These are phyloP conservation scores for Irpex sp. DNA, from an alignment of 1,284 basidiomycete species.

Conservation along the genomic window DNA sequence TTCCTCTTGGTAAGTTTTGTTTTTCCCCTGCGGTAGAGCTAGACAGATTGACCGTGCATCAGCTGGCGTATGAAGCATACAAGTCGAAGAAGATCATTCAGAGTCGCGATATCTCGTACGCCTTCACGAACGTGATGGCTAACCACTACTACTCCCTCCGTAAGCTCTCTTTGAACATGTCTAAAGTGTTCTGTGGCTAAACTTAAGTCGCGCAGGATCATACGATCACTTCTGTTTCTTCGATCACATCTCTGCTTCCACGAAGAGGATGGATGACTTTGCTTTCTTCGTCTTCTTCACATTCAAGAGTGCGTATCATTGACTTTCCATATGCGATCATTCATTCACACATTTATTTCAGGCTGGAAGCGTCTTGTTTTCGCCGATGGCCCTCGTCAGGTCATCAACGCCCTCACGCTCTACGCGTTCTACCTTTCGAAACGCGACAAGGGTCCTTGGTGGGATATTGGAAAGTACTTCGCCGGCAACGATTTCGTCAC, in stretches of 20 bases:
- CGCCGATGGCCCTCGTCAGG: slow-evolving; percentile 96
- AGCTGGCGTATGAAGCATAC: slow-evolving; percentile 87
- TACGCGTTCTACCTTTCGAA: slow-evolving; percentile 87
- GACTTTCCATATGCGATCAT: background rate
- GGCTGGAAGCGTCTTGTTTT: slow-evolving; percentile 94
- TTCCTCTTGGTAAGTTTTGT: slow-evolving; percentile 73
- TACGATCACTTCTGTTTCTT: slow-evolving; percentile 99
- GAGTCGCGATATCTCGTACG: slow-evolving; percentile 93
- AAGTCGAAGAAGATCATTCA: slow-evolving; percentile 92
- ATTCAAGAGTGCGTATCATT: slow-evolving; percentile 80
- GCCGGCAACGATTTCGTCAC: slow-evolving; percentile 67
- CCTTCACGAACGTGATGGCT: slow-evolving; percentile 96
- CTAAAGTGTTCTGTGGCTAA: background rate
- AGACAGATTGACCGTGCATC: slow-evolving; percentile 1
- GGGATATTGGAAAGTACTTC: slow-evolving; percentile 66
- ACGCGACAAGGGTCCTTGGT: slow-evolving; percentile 61
- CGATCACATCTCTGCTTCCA: slow-evolving; percentile 91
- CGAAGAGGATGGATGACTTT: slow-evolving; percentile 94
- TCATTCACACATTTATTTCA: slow-evolving; percentile 23
- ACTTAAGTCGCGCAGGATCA: slow-evolving; percentile 48
- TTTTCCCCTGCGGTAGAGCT: background rate
- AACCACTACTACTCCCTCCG: slow-evolving; percentile 92
- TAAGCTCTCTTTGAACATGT: slow-evolving; percentile 33
- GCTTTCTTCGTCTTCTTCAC: slow-evolving; percentile 99
- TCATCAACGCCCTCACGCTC: slow-evolving; percentile 91